These are phyloP conservation scores for Hyphopichia homilentoma DNA, from an alignment of 805 yeast species.

Conservation along the genomic window DNA sequence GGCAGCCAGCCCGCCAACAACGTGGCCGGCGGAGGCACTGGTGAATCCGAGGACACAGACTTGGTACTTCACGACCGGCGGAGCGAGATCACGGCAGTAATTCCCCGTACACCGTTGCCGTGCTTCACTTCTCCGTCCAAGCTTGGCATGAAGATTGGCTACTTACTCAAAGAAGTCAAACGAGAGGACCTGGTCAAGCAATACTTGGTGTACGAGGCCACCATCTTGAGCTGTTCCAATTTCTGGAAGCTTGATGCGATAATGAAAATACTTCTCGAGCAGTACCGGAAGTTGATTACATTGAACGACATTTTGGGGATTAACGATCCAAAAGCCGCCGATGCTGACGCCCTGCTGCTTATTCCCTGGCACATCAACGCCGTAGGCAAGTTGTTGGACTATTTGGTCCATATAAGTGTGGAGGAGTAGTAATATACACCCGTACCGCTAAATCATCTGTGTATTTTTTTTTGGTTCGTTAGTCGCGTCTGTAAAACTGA, in stretches of 20 bases:
- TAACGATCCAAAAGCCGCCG: constrained; percentile 7
- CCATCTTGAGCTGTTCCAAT: constrained; percentile 69
- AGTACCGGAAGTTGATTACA: constrained; percentile 55
- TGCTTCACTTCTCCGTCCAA: constrained; percentile 68
- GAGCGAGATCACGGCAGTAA: constrained; percentile 51
- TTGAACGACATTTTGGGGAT: constrained; percentile 38
- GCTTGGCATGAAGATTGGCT: constrained; percentile 69
- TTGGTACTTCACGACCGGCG: constrained; percentile 43
- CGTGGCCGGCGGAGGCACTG: background rate
- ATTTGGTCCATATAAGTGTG: constrained; percentile 56
- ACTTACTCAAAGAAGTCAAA: constrained; percentile 44
- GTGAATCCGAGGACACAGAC: constrained; percentile 13
- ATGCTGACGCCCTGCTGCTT: constrained; percentile 22
- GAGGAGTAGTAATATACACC: constrained; percentile 26
- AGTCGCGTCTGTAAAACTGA: no score
- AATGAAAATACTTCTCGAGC: constrained; percentile 53
- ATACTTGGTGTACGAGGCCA: constrained; percentile 53
- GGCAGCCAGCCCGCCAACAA: no score
- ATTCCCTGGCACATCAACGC: constrained; percentile 75
- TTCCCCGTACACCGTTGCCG: constrained; percentile 60
- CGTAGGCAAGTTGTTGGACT: constrained; percentile 58
- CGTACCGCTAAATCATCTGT: no score
- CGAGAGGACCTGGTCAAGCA: constrained; percentile 4
- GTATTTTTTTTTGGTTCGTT: no score
- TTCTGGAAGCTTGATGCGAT: constrained; percentile 54